These are phyloP conservation scores for Plasmodium adleri DNA, from an alignment of 169 alveolate genomes.

Conservation along the genomic window DNA sequence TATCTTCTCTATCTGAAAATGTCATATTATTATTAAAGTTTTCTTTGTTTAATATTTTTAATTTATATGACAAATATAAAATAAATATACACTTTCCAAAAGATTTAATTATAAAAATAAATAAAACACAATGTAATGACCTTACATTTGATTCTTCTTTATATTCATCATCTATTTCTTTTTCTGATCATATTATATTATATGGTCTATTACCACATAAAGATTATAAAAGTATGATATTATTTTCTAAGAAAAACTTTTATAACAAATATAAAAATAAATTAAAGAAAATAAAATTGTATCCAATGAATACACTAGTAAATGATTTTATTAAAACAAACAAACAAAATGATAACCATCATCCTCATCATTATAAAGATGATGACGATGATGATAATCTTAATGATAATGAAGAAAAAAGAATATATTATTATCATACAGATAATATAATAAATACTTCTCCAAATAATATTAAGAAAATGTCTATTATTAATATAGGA, in stretches of 20 bases:
- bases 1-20: not conserved
- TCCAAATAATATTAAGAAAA: not conserved
- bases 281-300: not conserved
- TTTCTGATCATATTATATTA: not conserved
- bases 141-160: not conserved
- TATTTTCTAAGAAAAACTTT: constrained; percentile 13
- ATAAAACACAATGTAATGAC: not conserved
- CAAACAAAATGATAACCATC: too few species aligned
- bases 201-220: constrained; percentile 38
- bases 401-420: not conserved
- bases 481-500: constrained; percentile 11
- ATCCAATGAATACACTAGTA: not conserved
- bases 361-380: not conserved
- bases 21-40: constrained; percentile 20
- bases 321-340: too few species aligned
- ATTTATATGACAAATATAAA: constrained; percentile 9
- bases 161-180: not conserved
- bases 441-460: too few species aligned
- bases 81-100: constrained; percentile 28
- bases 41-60: constrained; percentile 22
- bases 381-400: not conserved
- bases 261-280: constrained; percentile 24
- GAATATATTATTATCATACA: too few species aligned
- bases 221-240: constrained; percentile 17
- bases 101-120: constrained; percentile 10